Evolutionary conservation across 2,329 filamentous ascomycete genomes (phyloP).

Genomic region (Ramularia endophylla): DNA sequence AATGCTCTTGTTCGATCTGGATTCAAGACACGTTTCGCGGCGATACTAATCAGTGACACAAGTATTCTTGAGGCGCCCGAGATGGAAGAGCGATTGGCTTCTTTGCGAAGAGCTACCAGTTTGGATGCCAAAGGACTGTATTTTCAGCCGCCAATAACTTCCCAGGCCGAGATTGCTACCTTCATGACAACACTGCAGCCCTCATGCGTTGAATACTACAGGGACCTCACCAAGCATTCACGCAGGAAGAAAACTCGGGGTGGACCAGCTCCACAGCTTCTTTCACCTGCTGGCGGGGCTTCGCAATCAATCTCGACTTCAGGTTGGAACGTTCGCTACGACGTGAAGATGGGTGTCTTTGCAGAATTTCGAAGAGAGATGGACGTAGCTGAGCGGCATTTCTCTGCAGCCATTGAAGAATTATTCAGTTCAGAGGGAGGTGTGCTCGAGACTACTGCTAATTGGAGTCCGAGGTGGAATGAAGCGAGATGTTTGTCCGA

Average conservation of each 20-base stretch:
- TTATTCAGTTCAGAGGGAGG: constrained; percentile 66
- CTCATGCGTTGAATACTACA: constrained; percentile 79
- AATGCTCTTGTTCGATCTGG: constrained; percentile 62
- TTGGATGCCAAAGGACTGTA: constrained; percentile 79
- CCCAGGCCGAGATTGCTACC: constrained; percentile 62
- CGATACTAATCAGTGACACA: constrained; percentile 71
- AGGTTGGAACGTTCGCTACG: constrained; percentile 90
- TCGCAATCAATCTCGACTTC: constrained; percentile 78
- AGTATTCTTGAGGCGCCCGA: constrained; percentile 52
- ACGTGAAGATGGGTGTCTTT: constrained; percentile 86
- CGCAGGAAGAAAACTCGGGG: constrained; percentile 81
- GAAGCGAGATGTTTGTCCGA: constrained; percentile 88
- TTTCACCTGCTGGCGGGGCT: constrained; percentile 75
- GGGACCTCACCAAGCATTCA: constrained; percentile 86
- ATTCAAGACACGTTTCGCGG: constrained; percentile 71
- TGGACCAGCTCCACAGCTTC: constrained; percentile 69
- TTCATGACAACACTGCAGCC: constrained; percentile 71
- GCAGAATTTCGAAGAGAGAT: constrained; percentile 92
- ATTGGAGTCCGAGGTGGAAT: constrained; percentile 85
- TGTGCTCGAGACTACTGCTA: constrained; percentile 80
- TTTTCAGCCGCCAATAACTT: constrained; percentile 69
- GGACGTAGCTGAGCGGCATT: constrained; percentile 78
- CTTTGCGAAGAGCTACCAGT: constrained; percentile 71
- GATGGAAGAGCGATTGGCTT: constrained; percentile 69
- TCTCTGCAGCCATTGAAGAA: constrained; percentile 79